Base-by-base conservation (phyloP, 164 flowering plant genomes). In the Vitis amurensis region DNA sequence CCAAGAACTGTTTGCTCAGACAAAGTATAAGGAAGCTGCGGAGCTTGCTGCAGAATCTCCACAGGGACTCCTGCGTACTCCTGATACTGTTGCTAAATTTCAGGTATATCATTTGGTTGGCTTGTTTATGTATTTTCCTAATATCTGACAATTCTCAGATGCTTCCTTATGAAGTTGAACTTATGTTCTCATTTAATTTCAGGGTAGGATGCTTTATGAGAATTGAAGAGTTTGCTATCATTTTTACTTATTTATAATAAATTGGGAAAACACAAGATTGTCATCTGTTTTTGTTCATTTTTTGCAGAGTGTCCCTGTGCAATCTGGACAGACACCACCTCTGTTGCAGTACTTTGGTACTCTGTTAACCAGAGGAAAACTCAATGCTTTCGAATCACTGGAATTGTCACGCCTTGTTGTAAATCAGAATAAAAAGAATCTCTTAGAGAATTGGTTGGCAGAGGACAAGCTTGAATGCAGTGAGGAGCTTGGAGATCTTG, bases 41-140 rank as follows among this genome's bases (percentile, higher is more conserved):
- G 99, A 96, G 79, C 97, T 96, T 76, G 99, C 99, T 74, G 99
- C 99, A 50, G 99, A 96, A 78, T 96, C 99, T 74, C 99, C 99
- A 44, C 99, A 92, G 80, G 99, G 98, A 68, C 84, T 96, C 58
- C 93, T 96, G 8, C 88, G 99, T 11, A 93, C 99, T 31, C 97
- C 99, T 72, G 99, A 96, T 53, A 96, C 99, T 65, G 95, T 96
- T 77, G 97, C 98, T 63, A 96, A 93, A 72, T 96, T 96, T 87
- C 98, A 96, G 98, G 99, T 93, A 73, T 68, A 37, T 4, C 7
- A 19, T 50, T 68, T 37, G 44, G 44, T 37, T 37, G 7, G 44
- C 44, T 37, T 37, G 44, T 37, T 37, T 37, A 37, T 37, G 44
- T 37, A 37, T 37, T 37, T 23, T 6, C 44, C 7, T 4, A 37